phyloP scores from a whole-genome alignment of 495 filamentous ascomycete genomes.

The Thermochaetoides thermophila region DNA sequence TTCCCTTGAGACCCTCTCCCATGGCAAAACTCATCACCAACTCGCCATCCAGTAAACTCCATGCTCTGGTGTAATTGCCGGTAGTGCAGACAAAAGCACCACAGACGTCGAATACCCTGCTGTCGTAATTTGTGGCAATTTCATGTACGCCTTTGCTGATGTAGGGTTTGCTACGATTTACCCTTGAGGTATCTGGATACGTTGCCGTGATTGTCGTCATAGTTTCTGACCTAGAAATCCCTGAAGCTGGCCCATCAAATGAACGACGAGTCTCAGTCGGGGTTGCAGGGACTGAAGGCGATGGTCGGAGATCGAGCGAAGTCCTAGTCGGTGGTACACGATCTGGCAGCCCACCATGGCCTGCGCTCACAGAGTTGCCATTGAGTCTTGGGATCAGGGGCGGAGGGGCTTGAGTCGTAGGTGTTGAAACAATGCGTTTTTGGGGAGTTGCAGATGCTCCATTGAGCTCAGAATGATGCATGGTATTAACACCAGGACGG shows the following conservation, averaged over 20 bases:
- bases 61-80: conserved; percentile 70
- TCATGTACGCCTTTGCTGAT: conserved; percentile 53
- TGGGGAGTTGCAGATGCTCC: conserved; percentile 15
- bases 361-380: conserved; percentile 36
- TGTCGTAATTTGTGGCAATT: conserved; percentile 76
- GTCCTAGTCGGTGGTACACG: conserved; percentile 23
- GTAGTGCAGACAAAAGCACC: conserved; percentile 78
- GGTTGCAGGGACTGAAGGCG: conserved; percentile 13
- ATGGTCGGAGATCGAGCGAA: conserved; percentile 21
- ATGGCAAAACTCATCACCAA: conserved; percentile 66
- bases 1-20: conserved; percentile 61
- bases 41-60: conserved; percentile 72
- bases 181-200: conserved; percentile 72
- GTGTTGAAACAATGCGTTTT: conserved; percentile 37
- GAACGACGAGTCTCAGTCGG: conserved; percentile 16
- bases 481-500: conserved; percentile 25
- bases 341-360: no score
- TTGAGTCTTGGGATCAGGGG: conserved; percentile 25
- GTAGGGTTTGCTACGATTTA: conserved; percentile 70
- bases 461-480: conserved; percentile 15
- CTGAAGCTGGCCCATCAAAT: conserved; percentile 16
- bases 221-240: no score
- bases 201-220: conserved; percentile 9
- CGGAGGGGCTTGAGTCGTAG: conserved; percentile 27
- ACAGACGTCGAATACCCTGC: conserved; percentile 69